Evolutionary conservation across 1,139 yeast genomes (phyloP), one percentile per base, ranked within the genome.

Genomic region (Pichia sp.): DNA sequence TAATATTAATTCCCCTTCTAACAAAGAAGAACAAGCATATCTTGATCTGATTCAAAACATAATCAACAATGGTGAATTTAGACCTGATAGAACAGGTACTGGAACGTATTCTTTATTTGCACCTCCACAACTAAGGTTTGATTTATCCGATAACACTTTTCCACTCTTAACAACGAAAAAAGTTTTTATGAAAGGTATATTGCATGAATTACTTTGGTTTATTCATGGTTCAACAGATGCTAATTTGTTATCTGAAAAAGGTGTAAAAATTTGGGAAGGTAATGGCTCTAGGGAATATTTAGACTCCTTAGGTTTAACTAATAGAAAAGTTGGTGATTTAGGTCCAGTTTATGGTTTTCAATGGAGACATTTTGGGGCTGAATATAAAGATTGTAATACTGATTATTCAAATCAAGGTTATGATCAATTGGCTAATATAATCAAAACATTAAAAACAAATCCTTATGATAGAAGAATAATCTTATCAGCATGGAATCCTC

Each of bases 311-410:
- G 98, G 98, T 0, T 73, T 92, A 40, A 72, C 74, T 0, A 73
- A 86, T 48, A 80, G 96, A 59, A 73, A 92, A 51, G 97, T 80
- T 57, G 97, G 97, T 46, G 99, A 92, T 65, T 68, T 92, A 56
- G 99, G 99, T 0, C 98, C 99, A 1, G 97, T 92, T 3, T 92
- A 92, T 62, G 99, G 99, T 0, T 92, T 94, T 67, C 99, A 92
- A 66, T 92, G 99, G 99, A 79, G 99, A 59, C 98, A 94, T 64
- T 92, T 94, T 62, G 98, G 98, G 29, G 98, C 98, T 4, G 78
- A 83, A 54, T 92, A 92, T 63, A 70, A 61, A 35, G 89, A 87
- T 47, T 87, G 96, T 60, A 90, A 90, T 51, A 73, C 90, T 6
- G 95, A 92, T 63, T 92, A 92, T 59, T 62, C 83, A 0, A 92